Evolutionary conservation across 495 filamentous ascomycete species (phyloP).

Genomic region (Tuber microsphaerosporum): DNA sequence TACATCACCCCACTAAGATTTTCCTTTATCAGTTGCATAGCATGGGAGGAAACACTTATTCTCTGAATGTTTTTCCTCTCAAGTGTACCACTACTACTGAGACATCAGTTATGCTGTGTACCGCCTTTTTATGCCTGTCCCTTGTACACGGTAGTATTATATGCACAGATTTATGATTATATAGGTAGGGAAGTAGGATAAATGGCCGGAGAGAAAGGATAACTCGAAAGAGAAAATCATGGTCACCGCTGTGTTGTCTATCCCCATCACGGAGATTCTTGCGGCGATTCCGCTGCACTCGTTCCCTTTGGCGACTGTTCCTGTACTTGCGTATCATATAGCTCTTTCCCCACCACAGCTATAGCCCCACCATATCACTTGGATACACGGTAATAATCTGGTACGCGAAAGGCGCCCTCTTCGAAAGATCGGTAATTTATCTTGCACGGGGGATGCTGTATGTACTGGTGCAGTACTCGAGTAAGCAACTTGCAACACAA

Average conservation of each 20-base stretch:
- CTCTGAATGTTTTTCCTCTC: too few relatives aligned
- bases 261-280: background rate
- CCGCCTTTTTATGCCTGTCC: too few relatives aligned
- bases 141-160: background rate
- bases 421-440: background rate
- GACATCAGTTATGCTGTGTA: too few relatives aligned
- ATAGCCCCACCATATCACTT: background rate
- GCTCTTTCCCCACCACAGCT: background rate
- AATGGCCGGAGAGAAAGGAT: background rate
- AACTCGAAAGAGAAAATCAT: background rate
- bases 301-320: background rate
- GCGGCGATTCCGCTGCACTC: background rate
- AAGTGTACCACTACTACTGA: too few relatives aligned
- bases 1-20: too few relatives aligned
- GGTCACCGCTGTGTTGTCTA: background rate
- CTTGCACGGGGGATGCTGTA: background rate
- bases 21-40: too few relatives aligned
- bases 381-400: background rate
- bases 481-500: background rate
- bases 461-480: too few relatives aligned
- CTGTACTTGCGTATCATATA: background rate
- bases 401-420: background rate
- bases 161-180: background rate
- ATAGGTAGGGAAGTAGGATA: background rate
- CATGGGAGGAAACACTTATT: too few relatives aligned